Base-by-base conservation (phyloP, 768 basidiomycete genomes). In the Leccinum subtestaceum region DNA sequence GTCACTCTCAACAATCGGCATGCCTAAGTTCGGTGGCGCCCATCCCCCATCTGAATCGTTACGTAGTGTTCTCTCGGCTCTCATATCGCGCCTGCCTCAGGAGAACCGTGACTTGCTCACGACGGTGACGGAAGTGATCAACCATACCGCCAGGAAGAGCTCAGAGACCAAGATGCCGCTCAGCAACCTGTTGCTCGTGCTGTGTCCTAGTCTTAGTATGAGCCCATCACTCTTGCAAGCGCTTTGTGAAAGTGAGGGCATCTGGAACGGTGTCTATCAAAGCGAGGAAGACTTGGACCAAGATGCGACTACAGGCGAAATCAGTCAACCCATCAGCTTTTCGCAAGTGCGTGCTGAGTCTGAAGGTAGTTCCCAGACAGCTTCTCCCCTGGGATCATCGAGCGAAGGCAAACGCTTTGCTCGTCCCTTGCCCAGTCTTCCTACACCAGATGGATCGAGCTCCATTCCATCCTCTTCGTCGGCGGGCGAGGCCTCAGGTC, bases 111-210 rank as follows among this genome's bases (percentile, higher is more conserved):
- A 94, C 69, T 78, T 96, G n/a, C 77, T 95, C 38, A 79, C 83
- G 50, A 95, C 93, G 12, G 85, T 96, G 23, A 82, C 85, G 51
- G 87, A 92, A 63, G 78, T 97, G 38, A 89, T 96, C 63, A 84
- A 82, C 47, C 84, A 82, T 46, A 95, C 93, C 13, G 85, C 91
- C 0, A 78, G 76, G 56, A 80, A 83, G 61, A 80, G 80, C 66
- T 81, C 80, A 62, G 83, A 85, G 65, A 98, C 93, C 36, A 93
- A 92, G 75, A 98, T 98, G 95, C 92, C 93, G 2, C 73, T 97
- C 63, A 88, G 88, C 71, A 97, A 97, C 67, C 72, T 98, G 64
- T 76, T 95, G 51, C 76, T 95, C 34, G 88, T 96, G 52, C 87
- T 98, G 69, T 94, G 91, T 61, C 95, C 95, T 7, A 93, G 86